A percentile compares a stretch with the other conserved stretches of the same genome.
Evolutionary conservation across 352 stramenopile species (phyloP).

Genomic region (Phytophthora fragariae): DNA sequence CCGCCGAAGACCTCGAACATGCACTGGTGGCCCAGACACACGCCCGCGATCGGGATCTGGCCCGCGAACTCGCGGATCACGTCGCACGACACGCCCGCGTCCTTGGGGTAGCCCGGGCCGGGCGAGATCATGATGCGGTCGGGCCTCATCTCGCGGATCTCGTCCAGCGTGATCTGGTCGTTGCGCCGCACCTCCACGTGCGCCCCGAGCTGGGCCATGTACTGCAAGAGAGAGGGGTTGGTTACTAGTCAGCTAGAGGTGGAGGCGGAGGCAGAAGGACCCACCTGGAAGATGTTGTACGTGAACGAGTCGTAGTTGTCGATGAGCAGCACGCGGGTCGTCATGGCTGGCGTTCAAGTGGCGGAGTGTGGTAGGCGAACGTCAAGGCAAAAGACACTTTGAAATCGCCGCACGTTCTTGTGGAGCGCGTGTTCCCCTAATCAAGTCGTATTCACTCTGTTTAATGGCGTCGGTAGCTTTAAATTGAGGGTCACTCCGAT

Average conservation of each 20-base stretch:
- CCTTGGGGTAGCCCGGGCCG: slow-evolving; percentile 81
- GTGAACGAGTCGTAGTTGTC: slow-evolving; percentile 94
- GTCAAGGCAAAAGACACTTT: neutral
- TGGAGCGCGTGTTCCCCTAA: slow-evolving; percentile 1
- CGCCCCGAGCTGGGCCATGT: slow-evolving; percentile 86
- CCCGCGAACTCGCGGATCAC: slow-evolving; percentile 86
- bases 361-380: neutral
- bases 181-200: slow-evolving; percentile 86
- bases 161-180: slow-evolving; percentile 84
- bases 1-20: slow-evolving; percentile 92
- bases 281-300: slow-evolving; percentile 91
- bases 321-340: slow-evolving; percentile 85
- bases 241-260: neutral
- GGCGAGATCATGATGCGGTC: slow-evolving; percentile 92
- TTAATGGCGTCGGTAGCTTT: too few relatives aligned
- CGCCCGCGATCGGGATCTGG: slow-evolving; percentile 84
- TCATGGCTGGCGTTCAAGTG: slow-evolving; percentile 32
- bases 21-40: slow-evolving; percentile 86
- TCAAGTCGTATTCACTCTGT: too few relatives aligned
- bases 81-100: slow-evolving; percentile 85
- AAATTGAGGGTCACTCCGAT: too few relatives aligned
- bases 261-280: neutral
- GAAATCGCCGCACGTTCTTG: slow-evolving; percentile 21
- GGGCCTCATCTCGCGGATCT: slow-evolving; percentile 76
- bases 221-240: slow-evolving; percentile 41